Evolutionary conservation across 352 stramenopile species (phyloP).

Genomic region (Phytophthora ohioensis): DNA sequence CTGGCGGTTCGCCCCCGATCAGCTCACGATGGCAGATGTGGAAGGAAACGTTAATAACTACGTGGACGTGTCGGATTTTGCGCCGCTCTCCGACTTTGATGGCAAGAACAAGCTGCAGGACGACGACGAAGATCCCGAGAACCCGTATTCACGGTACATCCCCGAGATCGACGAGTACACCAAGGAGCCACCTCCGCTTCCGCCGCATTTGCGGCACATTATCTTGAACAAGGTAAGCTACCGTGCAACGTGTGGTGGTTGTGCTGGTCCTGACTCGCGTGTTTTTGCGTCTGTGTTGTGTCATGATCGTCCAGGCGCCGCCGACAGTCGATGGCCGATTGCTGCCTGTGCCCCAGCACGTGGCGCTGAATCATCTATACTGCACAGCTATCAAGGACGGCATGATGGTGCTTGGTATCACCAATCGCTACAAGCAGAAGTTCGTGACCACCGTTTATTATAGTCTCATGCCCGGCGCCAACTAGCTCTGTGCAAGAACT

Average conservation of each 20-base stretch:
- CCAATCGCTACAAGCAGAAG: conserved; percentile 97
- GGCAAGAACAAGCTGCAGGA: conserved; percentile 48
- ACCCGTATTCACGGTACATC: conserved; percentile 96
- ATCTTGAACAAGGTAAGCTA: conserved; percentile 98
- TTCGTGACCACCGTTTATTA: conserved; percentile 99
- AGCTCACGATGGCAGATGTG: conserved; percentile 98
- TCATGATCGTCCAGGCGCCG: conserved; percentile 67
- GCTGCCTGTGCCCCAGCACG: conserved; percentile 97
- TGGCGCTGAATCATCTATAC: conserved; percentile 99
- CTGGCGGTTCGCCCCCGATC: conserved; percentile 95
- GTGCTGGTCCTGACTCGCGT: conserved; percentile 26
- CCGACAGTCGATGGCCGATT: conserved; percentile 95
- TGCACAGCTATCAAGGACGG: conserved; percentile 99
- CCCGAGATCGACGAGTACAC: conserved; percentile 99
- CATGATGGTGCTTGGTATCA: conserved; percentile 99
- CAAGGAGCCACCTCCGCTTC: conserved; percentile 98
- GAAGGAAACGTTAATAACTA: conserved; percentile 99
- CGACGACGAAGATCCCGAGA: conserved; percentile 86
- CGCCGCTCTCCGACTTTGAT: conserved; percentile 81
- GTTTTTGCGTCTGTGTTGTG: conserved; percentile 31
- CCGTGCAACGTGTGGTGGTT: conserved; percentile 15
- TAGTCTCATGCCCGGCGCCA: conserved; percentile 90
- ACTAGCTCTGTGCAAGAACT: conserved; percentile 51
- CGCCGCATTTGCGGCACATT: conserved; percentile 98
- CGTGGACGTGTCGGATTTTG: conserved; percentile 99